These are phyloP conservation scores for Sungouiozyma intestinalis DNA, from an alignment of 805 yeast genomes.

Conservation along the genomic window DNA sequence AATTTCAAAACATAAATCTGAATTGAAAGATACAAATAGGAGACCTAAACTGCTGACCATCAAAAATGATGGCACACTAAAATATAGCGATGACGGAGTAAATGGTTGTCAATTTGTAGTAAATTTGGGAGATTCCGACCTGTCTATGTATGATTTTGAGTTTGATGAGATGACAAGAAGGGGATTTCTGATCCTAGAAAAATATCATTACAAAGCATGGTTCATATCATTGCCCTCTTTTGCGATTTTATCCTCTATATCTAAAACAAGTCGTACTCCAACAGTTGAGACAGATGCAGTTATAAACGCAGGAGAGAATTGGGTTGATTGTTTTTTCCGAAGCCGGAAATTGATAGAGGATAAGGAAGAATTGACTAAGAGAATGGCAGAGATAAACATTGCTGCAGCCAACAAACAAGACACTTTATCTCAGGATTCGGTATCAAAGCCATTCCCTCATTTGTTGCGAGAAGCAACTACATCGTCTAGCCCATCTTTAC, in stretches of 20 bases:
- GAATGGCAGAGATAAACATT: slow-evolving; percentile 5
- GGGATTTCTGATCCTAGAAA: slow-evolving; percentile 58
- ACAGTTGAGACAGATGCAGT: slow-evolving; percentile 14
- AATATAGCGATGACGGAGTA: slow-evolving; percentile 7
- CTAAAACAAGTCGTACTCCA: slow-evolving; percentile 22
- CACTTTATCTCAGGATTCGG: slow-evolving; percentile 1
- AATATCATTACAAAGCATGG: slow-evolving; percentile 45
- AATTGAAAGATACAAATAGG: slow-evolving; percentile 5
- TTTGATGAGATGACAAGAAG: slow-evolving; percentile 47
- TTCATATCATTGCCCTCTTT: slow-evolving; percentile 40
- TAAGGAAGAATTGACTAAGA: slow-evolving; percentile 3
- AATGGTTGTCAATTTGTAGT: slow-evolving; percentile 10
- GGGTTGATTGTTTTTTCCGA: slow-evolving; percentile 62
- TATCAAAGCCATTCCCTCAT: slow-evolving; percentile 2
- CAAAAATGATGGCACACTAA: slow-evolving; percentile 13
- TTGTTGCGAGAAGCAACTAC: background rate
- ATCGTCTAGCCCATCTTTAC: background rate
- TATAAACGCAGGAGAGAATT: slow-evolving; percentile 41
- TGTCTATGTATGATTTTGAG: slow-evolving; percentile 74
- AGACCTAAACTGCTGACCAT: slow-evolving; percentile 13
- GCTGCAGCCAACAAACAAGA: background rate
- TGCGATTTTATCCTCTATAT: background rate
- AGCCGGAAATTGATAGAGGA: slow-evolving; percentile 48
- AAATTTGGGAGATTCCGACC: slow-evolving; percentile 34
- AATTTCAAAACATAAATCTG: slow-evolving; percentile 10